phyloP scores from a whole-genome alignment of 352 stramenopile genomes.

The Peronospora tabacina region DNA sequence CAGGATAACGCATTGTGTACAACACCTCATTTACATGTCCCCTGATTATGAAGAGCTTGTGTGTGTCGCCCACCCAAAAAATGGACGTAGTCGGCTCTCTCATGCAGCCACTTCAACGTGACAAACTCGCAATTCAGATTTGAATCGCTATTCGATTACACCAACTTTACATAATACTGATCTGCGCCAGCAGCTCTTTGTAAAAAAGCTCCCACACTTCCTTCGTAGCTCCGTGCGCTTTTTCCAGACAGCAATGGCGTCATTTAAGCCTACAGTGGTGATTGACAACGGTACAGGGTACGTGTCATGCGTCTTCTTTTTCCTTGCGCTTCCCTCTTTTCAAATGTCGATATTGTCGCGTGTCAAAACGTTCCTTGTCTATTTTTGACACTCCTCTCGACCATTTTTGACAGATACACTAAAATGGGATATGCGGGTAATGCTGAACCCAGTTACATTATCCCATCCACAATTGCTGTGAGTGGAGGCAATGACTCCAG shows the following conservation, averaged over 20 bases:
- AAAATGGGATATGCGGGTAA: constrained; percentile 96
- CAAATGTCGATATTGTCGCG: background rate
- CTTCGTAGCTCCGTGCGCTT: background rate
- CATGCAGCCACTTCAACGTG: no score
- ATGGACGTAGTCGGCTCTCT: no score
- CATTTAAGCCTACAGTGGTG: constrained; percentile 89
- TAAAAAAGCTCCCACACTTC: no score
- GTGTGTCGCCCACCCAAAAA: no score
- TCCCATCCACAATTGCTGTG: constrained; percentile 90
- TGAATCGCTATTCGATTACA: no score
- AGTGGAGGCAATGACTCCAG: constrained; percentile 43
- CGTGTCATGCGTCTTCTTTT: constrained; percentile 8
- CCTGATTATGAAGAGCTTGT: no score
- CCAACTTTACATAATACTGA: no score
- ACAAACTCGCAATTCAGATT: no score
- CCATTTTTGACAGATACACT: constrained; percentile 74
- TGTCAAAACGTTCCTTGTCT: constrained; percentile 2
- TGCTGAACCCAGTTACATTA: constrained; percentile 91
- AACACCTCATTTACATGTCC: no score
- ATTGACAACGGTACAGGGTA: constrained; percentile 95
- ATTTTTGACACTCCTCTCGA: background rate
- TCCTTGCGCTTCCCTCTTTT: background rate
- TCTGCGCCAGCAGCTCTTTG: no score
- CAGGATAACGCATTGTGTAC: no score
- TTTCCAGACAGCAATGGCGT: constrained; percentile 36